A percentile compares a stretch with the other conserved stretches of the same genome.
Conservation (phyloP, 208 protist species). For the Trypanosomatidae sp. region DNA sequence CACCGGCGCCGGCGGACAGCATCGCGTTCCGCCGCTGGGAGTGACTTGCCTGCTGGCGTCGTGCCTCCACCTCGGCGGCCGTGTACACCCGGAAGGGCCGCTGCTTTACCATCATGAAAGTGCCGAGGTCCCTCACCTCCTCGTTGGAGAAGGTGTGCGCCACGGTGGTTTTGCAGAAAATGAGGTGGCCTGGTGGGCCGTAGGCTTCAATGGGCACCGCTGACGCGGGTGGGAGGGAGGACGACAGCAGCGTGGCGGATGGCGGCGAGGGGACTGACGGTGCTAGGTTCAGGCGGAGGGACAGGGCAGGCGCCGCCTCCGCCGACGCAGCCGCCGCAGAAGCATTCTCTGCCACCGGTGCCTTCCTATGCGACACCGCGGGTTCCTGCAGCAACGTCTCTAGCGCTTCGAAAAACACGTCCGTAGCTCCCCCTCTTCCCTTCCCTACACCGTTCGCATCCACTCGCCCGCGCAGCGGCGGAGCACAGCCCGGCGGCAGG, state of each 20-base stretch:
- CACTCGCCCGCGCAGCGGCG: neutral
- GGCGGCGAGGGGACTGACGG: neutral
- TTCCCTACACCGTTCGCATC: neutral
- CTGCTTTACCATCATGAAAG: neutral
- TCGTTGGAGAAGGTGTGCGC: slow-evolving; percentile 16
- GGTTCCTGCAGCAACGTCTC: too few relatives aligned
- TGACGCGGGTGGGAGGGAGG: slow-evolving; percentile 5
- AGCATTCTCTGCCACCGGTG: too few relatives aligned
- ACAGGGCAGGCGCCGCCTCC: neutral
- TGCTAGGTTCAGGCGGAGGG: slow-evolving; percentile 10
- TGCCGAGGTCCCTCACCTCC: slow-evolving; percentile 10
- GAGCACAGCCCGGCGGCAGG: neutral
- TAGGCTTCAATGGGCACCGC: slow-evolving; percentile 10
- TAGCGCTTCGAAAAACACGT: too few relatives aligned
- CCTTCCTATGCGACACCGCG: too few relatives aligned
- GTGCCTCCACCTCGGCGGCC: slow-evolving; percentile 10
- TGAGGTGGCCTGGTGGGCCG: slow-evolving; percentile 15
- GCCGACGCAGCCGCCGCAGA: too few relatives aligned
- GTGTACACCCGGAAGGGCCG: slow-evolving; percentile 21
- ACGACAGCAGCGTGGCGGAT: neutral
- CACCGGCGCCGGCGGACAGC: neutral
- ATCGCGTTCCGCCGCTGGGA: neutral
- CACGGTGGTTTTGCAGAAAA: slow-evolving; percentile 11
- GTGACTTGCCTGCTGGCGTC: neutral
- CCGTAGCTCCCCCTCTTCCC: neutral